Base-by-base conservation (phyloP, 495 filamentous ascomycete species). In the Tetracladium marchalianum region DNA sequence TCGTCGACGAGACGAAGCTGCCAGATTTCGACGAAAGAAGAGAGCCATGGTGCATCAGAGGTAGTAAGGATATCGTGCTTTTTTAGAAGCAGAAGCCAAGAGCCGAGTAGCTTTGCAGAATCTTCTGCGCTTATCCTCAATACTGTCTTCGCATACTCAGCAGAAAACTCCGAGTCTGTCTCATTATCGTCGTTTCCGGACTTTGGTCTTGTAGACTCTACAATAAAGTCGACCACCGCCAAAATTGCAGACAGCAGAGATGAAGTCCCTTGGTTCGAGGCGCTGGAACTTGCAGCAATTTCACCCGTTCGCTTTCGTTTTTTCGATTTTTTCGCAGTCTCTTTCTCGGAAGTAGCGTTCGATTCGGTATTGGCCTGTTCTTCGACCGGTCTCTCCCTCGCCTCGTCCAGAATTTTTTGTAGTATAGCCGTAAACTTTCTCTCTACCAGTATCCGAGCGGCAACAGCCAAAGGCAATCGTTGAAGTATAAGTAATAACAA, bases 131-230 rank as follows among this genome's bases (percentile, higher is more conserved):
- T 62, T 1, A 66, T 69, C 52, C 64, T 65, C 18, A 81, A 54
- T 9, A 67, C 68, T 40, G 71, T 62, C 46, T 67, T 72, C 45
- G 80, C 66, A 51, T 76, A 72, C 32, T 77, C 74, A 31, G 66
- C 66, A 19, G 66, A 63, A 31, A 71, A 64, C 34, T 65, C 67
- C 41, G 66, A 58, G 11, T 22, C 35, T 31, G 11, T n/a, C 38
- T 53, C 31, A 51, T 48, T 16, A 50, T 63, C 33, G 46, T 58
- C 33, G 52, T 61, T 27, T 46, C 56, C 46, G 64, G 60, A 43
- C 40, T 46, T 27, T 58, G 57, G 19, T 61, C 44, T 46, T n/a
- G 50, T 35, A 35, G 43, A 38, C 4, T 32, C 5, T 12, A 48
- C 22, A 9, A 56, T 41, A 18, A 22, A 39, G 12, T 13, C 4